Evolutionary conservation across 805 yeast species (phyloP).

Genomic region (Zygosaccharomyces siamensis): DNA sequence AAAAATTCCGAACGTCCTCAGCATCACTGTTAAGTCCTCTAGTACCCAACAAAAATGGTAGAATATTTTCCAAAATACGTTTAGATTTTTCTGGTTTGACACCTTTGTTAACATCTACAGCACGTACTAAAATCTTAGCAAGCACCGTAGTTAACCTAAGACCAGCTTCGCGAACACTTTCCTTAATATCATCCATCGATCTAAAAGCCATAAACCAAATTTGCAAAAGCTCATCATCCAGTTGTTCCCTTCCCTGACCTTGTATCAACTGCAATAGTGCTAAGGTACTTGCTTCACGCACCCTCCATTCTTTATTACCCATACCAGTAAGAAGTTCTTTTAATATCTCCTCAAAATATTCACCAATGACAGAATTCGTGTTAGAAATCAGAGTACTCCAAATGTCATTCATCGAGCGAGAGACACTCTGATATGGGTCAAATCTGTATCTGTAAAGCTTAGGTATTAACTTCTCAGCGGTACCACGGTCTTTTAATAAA

Average conservation of each 20-base stretch:
- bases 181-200: slow-evolving; percentile 89
- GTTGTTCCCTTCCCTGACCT: slow-evolving; percentile 47
- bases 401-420: slow-evolving; percentile 80
- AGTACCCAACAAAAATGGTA: slow-evolving; percentile 76
- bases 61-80: slow-evolving; percentile 48
- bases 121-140: slow-evolving; percentile 55
- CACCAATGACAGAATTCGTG: slow-evolving; percentile 48
- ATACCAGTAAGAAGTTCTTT: slow-evolving; percentile 60
- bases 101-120: slow-evolving; percentile 46
- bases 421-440: slow-evolving; percentile 75
- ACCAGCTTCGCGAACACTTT: slow-evolving; percentile 84
- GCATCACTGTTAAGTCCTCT: slow-evolving; percentile 82
- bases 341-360: slow-evolving; percentile 54
- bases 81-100: slow-evolving; percentile 39
- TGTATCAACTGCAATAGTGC: slow-evolving; percentile 69
- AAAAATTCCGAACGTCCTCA: slow-evolving; percentile 73
- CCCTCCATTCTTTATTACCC: slow-evolving; percentile 88
- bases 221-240: slow-evolving; percentile 50
- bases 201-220: slow-evolving; percentile 89
- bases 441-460: slow-evolving; percentile 77
- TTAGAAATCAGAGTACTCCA: slow-evolving; percentile 69
- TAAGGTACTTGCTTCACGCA: slow-evolving; percentile 76
- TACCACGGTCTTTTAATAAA: slow-evolving; percentile 46
- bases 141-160: slow-evolving; percentile 59
- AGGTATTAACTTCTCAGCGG: slow-evolving; percentile 65